Conservation (phyloP, 805 yeast species). For the Metschnikowia borealis region DNA sequence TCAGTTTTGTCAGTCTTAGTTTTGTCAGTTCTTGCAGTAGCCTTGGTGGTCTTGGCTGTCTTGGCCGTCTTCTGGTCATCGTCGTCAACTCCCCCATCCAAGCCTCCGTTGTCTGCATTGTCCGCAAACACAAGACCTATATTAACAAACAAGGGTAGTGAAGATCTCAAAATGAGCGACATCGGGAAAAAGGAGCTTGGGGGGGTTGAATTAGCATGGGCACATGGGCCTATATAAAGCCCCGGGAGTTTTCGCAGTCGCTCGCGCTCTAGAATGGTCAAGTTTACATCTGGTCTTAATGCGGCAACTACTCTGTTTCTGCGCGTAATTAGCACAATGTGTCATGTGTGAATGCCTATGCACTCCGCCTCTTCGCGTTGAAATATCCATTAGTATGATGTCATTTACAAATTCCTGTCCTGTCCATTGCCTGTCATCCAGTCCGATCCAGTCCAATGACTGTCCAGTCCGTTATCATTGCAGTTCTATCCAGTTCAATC, state of each 20-base stretch:
- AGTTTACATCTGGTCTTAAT: background rate
- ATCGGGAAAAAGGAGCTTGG: background rate
- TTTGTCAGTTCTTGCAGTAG: background rate
- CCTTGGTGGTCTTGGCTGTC: background rate
- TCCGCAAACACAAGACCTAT: slow-evolving; percentile 13
- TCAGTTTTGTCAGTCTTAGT: background rate
- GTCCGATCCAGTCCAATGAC: too few species aligned
- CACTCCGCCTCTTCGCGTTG: background rate
- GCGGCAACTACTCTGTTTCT: background rate
- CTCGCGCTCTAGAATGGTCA: background rate
- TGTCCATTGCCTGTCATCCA: too few species aligned
- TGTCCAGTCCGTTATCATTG: too few species aligned
- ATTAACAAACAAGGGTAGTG: slow-evolving; percentile 10
- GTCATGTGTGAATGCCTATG: background rate
- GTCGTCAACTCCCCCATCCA: slow-evolving; percentile 7
- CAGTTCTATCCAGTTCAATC: too few species aligned
- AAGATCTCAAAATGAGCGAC: slow-evolving; percentile 11
- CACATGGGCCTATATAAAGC: background rate
- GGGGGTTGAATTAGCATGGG: background rate
- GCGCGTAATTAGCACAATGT: background rate
- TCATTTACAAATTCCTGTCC: too few species aligned
- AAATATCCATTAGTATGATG: too few species aligned
- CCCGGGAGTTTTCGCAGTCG: background rate
- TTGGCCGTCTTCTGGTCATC: background rate
- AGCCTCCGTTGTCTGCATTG: slow-evolving; percentile 13